Evolutionary conservation across 495 filamentous ascomycete genomes (phyloP), one percentile per base, ranked within the genome.

Genomic region (Xylaria acuta): DNA sequence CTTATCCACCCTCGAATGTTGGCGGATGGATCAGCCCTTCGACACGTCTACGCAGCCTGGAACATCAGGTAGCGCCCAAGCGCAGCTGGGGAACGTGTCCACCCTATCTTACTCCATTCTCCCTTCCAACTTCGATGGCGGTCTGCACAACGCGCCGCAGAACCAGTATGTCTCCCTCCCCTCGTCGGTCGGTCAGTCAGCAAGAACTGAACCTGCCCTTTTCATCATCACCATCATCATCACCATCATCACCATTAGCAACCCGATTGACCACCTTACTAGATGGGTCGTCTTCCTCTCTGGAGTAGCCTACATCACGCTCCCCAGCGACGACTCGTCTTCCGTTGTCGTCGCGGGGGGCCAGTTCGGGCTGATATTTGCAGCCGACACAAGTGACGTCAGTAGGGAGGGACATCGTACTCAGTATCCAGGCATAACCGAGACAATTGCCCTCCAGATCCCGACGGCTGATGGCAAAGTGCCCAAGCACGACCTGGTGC

Each of bases 1-100:
- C 73, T 74, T 75, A 43, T 89, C 88, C 11, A 81, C 79, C 0
- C 74, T 89, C n/a, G 83, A 88, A 79, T 90, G 87, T 80, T 89
- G 88, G 88, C 77, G 84, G 49, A 75, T 88, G 22, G 60, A 72
- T n/a, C 74, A 78, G 0, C 84, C 83, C 0, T 85, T 88, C 73
- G 54, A 73, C 20, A 74, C 71, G 0, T 86, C 86, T 16, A 67
- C 74, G 5, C 41, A 80, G 49, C 67, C 86, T n/a, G 88, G 88
- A 0, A 85, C 76, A 7, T 36, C 79, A 2, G 86, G 88, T 18
- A 72, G 82, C 1, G 65, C 75, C 1, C 56, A 74, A 14, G 72
- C 83, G 3, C 66, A 76, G 27, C 70, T 89, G 12, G 84, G 84
- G 7, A 34, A 64, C 38, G 64, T 80, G 43, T 67, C 76, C 41